Evolutionary conservation across 1,284 basidiomycete species (phyloP), one percentile per base, ranked within the genome.

Genomic region (Fistulinella staudtii): DNA sequence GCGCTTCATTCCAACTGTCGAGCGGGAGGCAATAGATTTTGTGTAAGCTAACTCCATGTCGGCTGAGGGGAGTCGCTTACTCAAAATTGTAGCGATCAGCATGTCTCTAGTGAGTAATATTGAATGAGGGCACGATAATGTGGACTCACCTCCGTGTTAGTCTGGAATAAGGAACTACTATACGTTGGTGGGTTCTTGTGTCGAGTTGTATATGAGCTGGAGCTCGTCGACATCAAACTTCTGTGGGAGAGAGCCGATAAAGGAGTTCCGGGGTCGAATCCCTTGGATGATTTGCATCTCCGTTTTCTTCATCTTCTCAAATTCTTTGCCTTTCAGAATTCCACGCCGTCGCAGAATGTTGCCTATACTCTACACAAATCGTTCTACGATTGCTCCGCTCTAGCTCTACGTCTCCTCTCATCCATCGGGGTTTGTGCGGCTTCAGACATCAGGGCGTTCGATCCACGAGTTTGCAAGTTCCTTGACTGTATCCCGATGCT

Each of bases 1-100:
- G 2, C 77, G 93, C 8, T 98, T 98, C 63, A 96, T 99, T 47
- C 93, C 93, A 1, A 99, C 95, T 0, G 95, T 98, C 3, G 95
- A 99, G 66, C 80, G 95, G 51, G 95, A 99, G 67, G 91, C 89
- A 0, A 85, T 97, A 51, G 93, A 96, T 66, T 70, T 93, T 6
- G 84, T 49, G 51, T 52, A 43, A 31, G 53, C 15, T 1, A 8
- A 3, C 9, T 6, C 34, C 33, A 28, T 30, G 15, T 21, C 20
- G 5, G 8, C 15, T 3, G 25, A 20, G 17, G 21, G 4, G 8
- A 20, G n/a, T 15, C 9, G 8, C 21, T 36, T 14, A 36, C n/a
- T 20, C 21, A n/a, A n/a, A 13, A n/a, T 36, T 6, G 9, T 23
- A 37, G 36, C 18, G 24, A 37, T 13, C 17, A 18, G 13, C 18